phyloP scores from a whole-genome alignment of 2,329 filamentous ascomycete species.

The Nigrograna mackinnonii region DNA sequence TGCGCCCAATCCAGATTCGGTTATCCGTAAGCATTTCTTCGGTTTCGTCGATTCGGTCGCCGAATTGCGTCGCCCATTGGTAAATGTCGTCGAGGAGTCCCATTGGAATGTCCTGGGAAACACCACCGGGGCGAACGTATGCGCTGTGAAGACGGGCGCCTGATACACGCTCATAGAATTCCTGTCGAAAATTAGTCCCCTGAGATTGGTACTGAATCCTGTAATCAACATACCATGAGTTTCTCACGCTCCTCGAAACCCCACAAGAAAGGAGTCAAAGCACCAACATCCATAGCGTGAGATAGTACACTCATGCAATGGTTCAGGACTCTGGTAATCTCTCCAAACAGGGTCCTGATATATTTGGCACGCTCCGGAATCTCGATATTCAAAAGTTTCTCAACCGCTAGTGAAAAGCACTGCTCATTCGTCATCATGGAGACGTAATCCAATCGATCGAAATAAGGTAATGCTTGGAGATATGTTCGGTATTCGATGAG shows the following conservation, averaged over 20 bases:
- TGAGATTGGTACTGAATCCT: conserved; percentile 10
- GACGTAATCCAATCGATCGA: conserved; percentile 97
- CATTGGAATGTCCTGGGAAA: conserved; percentile 91
- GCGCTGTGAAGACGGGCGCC: conserved; percentile 96
- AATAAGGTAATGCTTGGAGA: conserved; percentile 96
- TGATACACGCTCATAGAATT: conserved; percentile 99
- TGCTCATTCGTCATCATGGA: conserved; percentile 99
- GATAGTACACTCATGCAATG: conserved; percentile 97
- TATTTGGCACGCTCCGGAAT: conserved; percentile 95
- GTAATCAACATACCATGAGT: conserved; percentile 76
- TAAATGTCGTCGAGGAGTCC: conserved; percentile 98
- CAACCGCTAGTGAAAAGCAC: conserved; percentile 91
- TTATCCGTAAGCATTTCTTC: conserved; percentile 99
- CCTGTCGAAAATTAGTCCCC: conserved; percentile 55
- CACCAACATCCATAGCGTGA: conserved; percentile 98
- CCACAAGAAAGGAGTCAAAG: conserved; percentile 97
- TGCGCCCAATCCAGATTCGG: conserved; percentile 96
- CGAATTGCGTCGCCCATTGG: conserved; percentile 99
- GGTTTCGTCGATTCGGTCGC: conserved; percentile 97
- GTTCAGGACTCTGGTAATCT: conserved; percentile 92
- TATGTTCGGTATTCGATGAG: conserved; percentile 99
- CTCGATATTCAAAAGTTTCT: conserved; percentile 97
- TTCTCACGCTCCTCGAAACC: conserved; percentile 99
- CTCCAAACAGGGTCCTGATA: conserved; percentile 93
- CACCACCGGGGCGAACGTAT: conserved; percentile 94